Base-by-base conservation (phyloP, 805 yeast species). In the Peterozyma toletana region DNA sequence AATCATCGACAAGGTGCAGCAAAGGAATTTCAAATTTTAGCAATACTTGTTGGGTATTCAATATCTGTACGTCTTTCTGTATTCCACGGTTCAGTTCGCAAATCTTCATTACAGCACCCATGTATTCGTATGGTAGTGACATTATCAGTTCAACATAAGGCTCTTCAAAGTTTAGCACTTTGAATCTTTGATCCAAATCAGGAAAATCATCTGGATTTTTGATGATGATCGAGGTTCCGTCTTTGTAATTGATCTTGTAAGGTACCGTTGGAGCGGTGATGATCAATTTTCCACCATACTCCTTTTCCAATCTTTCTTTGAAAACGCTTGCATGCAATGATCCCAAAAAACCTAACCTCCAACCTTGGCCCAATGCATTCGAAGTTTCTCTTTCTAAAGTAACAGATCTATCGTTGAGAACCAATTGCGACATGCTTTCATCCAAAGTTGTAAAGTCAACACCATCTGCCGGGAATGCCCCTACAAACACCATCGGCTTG, bases 401-500 rank as follows among this genome's bases (percentile, higher is more conserved):
- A 2, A 93, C 98, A 1, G 96, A 83, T 54, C 97, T 77, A 58
- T 91, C 99, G 59, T 91, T 91, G 46, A 93, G 68, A 5, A 91
- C 95, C 50, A 91, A 69, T 55, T 88, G 89, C 53, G 83, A 86
- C 62, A 91, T 79, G 59, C 89, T 83, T 54, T 93, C 98, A 56
- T 93, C 95, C 69, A 91, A 72, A 27, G 77, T 83, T 48, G 86
- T 85, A 60, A 91, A 91, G 54, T 91, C 96, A 0, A 83, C 75
- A 4, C 96, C 96, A 55, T 91, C 96, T 0, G 96, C 93, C 0
- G 99, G 98, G 54, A 88, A 91, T 0, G 98, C 99, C 11, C 98
- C 98, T 40, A 91, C 95, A 60, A 91, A 93, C 9, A 91, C 98
- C 98, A 93, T 93, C 1, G 98, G 96, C 61, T 93, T 90, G 1